phyloP scores from a whole-genome alignment of 495 filamentous ascomycete species.

The Penicillium robsamsonii region DNA sequence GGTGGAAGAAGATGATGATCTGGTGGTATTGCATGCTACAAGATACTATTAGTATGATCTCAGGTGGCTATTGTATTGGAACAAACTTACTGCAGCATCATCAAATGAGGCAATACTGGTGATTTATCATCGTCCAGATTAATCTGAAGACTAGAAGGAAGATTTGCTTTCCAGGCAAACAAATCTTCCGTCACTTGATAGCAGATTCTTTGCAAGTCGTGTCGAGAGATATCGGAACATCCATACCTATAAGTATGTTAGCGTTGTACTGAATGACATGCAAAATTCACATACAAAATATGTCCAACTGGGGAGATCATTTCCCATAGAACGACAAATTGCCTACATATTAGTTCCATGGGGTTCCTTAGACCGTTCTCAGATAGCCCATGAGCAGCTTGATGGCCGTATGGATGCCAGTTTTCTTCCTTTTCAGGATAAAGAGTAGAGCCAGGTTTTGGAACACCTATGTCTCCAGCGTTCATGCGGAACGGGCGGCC shows the following conservation, averaged over 20 bases:
- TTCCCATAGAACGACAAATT: slow-evolving; percentile 50
- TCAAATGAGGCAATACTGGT: slow-evolving; percentile 44
- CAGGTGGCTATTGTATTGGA: neutral
- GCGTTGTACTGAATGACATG: neutral
- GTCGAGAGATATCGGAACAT: slow-evolving; percentile 44
- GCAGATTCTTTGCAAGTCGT: slow-evolving; percentile 45
- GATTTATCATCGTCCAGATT: slow-evolving; percentile 38
- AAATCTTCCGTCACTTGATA: slow-evolving; percentile 45
- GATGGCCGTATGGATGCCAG: slow-evolving; percentile 49
- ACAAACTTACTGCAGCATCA: slow-evolving; percentile 46
- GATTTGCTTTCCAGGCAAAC: slow-evolving; percentile 48
- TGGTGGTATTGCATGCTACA: slow-evolving; percentile 54
- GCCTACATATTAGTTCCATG: slow-evolving; percentile 42
- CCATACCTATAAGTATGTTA: slow-evolving; percentile 37
- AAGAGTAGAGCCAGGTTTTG: slow-evolving; percentile 42
- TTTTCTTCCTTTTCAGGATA: slow-evolving; percentile 33
- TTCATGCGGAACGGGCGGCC: slow-evolving; percentile 48
- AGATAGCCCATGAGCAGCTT: slow-evolving; percentile 18
- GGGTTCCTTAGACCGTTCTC: slow-evolving; percentile 34
- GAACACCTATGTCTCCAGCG: slow-evolving; percentile 44
- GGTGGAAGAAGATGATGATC: slow-evolving; percentile 50
- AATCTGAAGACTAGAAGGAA: slow-evolving; percentile 43
- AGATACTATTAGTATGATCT: slow-evolving; percentile 1
- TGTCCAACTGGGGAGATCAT: slow-evolving; percentile 49
- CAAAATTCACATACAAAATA: slow-evolving; percentile 39